Evolutionary conservation across 805 yeast species (phyloP).

Genomic region (Hanseniaspora taiwanica): DNA sequence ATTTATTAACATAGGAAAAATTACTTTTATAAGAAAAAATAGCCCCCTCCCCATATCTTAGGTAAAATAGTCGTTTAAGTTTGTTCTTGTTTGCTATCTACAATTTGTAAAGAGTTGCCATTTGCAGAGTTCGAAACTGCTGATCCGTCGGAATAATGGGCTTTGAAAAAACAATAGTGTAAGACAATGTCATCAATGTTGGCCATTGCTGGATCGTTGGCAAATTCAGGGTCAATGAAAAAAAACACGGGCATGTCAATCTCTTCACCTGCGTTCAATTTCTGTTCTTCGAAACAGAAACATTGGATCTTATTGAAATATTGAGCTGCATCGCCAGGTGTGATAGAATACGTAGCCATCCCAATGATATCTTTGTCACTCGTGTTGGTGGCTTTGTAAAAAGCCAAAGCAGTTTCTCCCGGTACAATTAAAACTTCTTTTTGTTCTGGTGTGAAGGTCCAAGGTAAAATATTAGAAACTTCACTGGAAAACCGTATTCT

Average conservation of each 20-base stretch:
- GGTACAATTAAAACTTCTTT: constrained; percentile 86
- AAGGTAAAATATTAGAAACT: constrained; percentile 79
- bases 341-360: constrained; percentile 94
- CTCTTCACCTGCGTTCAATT: constrained; percentile 88
- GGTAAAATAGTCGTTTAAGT: too few species aligned
- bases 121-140: constrained; percentile 18
- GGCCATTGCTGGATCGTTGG: constrained; percentile 84
- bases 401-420: constrained; percentile 95
- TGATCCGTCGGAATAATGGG: constrained; percentile 31
- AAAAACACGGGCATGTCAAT: constrained; percentile 98
- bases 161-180: constrained; percentile 82
- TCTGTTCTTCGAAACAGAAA: constrained; percentile 95
- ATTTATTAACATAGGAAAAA: too few species aligned
- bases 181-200: constrained; percentile 79
- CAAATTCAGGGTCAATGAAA: constrained; percentile 92
- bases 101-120: too few species aligned
- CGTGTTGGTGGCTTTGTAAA: constrained; percentile 79
- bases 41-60: too few species aligned
- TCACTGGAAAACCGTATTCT: constrained; percentile 84
- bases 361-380: constrained; percentile 88
- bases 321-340: constrained; percentile 93
- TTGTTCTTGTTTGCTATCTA: too few species aligned
- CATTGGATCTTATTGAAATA: constrained; percentile 96
- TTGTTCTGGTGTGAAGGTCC: constrained; percentile 93
- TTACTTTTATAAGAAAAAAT: too few species aligned